Percentiles rank a stretch among this genome's conserved stretches.
Evolutionary conservation across 208 protist species (phyloP).

Genomic region (Tritrichomonas foetus): DNA sequence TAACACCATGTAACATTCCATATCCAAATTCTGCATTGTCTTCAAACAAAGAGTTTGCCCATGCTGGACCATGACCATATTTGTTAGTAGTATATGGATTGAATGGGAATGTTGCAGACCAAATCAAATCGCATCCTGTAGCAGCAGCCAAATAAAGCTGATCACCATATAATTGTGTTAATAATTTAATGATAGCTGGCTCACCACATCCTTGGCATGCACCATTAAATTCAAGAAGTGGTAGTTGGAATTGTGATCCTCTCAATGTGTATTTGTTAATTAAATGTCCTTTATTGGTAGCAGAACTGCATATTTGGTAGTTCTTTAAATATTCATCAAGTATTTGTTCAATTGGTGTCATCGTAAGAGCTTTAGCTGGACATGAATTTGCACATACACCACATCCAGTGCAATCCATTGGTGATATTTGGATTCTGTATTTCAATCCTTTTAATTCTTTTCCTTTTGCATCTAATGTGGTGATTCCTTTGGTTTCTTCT

Average conservation of each 20-base stretch:
- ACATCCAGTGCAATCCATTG: constrained; percentile 68
- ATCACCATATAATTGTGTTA: constrained; percentile 69
- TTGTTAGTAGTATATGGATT: constrained; percentile 62
- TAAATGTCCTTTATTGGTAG: not conserved
- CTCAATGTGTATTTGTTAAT: not conserved
- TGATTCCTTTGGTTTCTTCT: constrained; percentile 15
- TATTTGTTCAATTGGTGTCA: constrained; percentile 39
- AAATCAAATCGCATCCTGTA: constrained; percentile 67
- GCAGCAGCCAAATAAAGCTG: constrained; percentile 66
- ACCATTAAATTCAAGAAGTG: constrained; percentile 63
- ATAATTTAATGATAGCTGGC: constrained; percentile 67
- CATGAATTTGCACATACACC: constrained; percentile 61
- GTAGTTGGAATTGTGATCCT: constrained; percentile 61
- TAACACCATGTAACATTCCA: constrained; percentile 56
- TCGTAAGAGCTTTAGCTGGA: constrained; percentile 57
- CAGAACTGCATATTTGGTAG: not conserved
- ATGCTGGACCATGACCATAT: constrained; percentile 63
- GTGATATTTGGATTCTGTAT: constrained; percentile 62
- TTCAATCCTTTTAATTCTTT: constrained; percentile 49
- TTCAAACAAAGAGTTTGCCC: constrained; percentile 66
- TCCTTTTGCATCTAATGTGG: constrained; percentile 47
- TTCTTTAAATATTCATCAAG: not conserved
- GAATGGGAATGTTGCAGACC: constrained; percentile 52
- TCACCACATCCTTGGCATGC: constrained; percentile 70
- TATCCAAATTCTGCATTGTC: constrained; percentile 67